Evolutionary conservation across 1,284 basidiomycete genomes (phyloP), one percentile per base, ranked within the genome.

Genomic region (Flammula alnicola): DNA sequence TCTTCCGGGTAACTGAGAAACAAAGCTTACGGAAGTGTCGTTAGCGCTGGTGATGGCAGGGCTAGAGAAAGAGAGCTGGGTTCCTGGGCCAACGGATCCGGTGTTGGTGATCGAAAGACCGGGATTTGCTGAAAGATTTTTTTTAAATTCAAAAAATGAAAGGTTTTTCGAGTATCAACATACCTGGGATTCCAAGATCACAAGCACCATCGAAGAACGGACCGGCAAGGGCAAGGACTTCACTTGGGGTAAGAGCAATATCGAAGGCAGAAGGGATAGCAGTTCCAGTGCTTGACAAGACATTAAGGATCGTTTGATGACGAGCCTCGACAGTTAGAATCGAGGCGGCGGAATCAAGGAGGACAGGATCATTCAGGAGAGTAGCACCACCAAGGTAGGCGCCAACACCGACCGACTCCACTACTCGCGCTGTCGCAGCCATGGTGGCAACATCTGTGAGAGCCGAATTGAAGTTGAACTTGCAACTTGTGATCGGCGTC

Each of bases 311-410:
- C 4, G 84, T 85, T 65, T 91, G 86, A 64, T 93, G 91, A 47
- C 92, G 85, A 20, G 89, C 86, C 65, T 94, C 91, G 44, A 89
- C 76, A 29, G 91, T 89, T 64, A 91, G 66, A 69, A 94, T 93
- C 22, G 84, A 84, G 6, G 78, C 91, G 40, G 90, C 90, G 23
- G 83, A 78, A 44, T 79, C 79, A 44, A 91, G 72, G 57, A 92
- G 64, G 27, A 74, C 68, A n/a, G 84, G 81, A 60, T 91, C 83
- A 17, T 72, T 65, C 44, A 92, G 62, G 44, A 88, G 78, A 46
- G 79, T 75, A 5, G 86, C 83, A 44, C 83, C 90, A 52, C 91
- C 91, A 30, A 91, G 79, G 71, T 94, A 94, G 2, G 89, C 89
- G 27, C 76, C 71, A 35, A 91, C 88, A 59, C 92, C 91, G 36